Evolutionary conservation across 495 filamentous ascomycete genomes (phyloP).

Genomic region (Aspergillus conjunctus): DNA sequence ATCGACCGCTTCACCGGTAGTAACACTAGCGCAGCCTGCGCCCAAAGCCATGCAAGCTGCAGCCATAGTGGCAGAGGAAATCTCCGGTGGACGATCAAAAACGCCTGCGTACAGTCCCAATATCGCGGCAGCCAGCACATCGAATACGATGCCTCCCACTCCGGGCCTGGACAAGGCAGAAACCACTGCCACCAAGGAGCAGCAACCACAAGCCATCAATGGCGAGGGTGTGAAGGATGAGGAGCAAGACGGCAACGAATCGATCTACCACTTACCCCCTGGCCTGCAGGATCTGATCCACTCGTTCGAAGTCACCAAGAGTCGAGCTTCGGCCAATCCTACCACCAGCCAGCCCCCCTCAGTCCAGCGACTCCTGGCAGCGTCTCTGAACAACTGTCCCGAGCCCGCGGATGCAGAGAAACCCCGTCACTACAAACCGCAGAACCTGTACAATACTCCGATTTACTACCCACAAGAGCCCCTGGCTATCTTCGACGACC

Average conservation of each 20-base stretch:
- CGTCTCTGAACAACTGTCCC: constrained; percentile 70
- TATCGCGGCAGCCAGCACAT: constrained; percentile 31
- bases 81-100: constrained; percentile 44
- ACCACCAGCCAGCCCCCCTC: constrained; percentile 55
- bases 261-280: constrained; percentile 91
- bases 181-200: constrained; percentile 26
- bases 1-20: constrained; percentile 56
- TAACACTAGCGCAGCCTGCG: constrained; percentile 55
- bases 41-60: constrained; percentile 44
- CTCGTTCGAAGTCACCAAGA: constrained; percentile 83
- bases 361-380: constrained; percentile 69
- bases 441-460: constrained; percentile 75
- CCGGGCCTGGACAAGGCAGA: constrained; percentile 50
- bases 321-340: constrained; percentile 49
- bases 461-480: constrained; percentile 91
- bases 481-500: constrained; percentile 85
- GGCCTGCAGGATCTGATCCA: constrained; percentile 87
- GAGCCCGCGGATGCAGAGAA: constrained; percentile 77
- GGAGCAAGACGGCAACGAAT: constrained; percentile 63
- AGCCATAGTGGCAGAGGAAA: constrained; percentile 39
- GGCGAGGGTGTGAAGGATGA: constrained; percentile 39
- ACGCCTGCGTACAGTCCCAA: constrained; percentile 51
- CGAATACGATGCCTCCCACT: constrained; percentile 43
- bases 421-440: constrained; percentile 80
- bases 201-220: constrained; percentile 29